phyloP scores from a whole-genome alignment of 208 protist species.

The Zelonia costaricensis region DNA sequence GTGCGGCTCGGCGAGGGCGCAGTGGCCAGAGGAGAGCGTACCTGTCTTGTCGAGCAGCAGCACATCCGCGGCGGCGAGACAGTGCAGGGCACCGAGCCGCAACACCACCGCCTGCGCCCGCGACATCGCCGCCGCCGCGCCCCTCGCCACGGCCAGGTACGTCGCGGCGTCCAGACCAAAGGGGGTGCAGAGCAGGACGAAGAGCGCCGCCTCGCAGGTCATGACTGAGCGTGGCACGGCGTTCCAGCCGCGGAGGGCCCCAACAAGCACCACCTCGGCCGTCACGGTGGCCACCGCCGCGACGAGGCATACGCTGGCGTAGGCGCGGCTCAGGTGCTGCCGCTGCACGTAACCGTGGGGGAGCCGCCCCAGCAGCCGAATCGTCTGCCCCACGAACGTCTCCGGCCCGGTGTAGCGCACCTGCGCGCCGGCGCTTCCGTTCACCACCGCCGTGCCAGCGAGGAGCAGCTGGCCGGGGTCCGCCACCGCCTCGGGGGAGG shows the following conservation, averaged over 20 bases:
- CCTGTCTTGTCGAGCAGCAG: constrained; percentile 93
- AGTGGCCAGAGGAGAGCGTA: constrained; percentile 89
- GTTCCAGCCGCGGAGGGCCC: neutral
- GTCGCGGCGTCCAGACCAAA: constrained; percentile 47
- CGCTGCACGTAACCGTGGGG: constrained; percentile 5
- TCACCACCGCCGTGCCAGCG: constrained; percentile 72
- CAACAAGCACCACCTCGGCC: constrained; percentile 9
- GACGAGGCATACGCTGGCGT: neutral
- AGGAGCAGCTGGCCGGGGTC: constrained; percentile 74
- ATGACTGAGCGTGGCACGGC: constrained; percentile 6
- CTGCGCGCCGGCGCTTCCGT: constrained; percentile 43
- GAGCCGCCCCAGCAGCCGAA: constrained; percentile 56
- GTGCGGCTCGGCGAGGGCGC: constrained; percentile 49
- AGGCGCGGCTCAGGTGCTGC: constrained; percentile 6
- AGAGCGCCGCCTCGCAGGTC: constrained; percentile 30
- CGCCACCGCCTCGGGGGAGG: constrained; percentile 72
- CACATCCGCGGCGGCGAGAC: constrained; percentile 44
- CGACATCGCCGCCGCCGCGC: constrained; percentile 68
- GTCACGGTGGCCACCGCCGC: constrained; percentile 3
- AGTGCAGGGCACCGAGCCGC: constrained; percentile 80
- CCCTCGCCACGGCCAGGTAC: constrained; percentile 60
- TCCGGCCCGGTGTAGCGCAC: constrained; percentile 79
- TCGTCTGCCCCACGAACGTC: constrained; percentile 89
- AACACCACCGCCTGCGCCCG: constrained; percentile 85
- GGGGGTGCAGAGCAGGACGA: constrained; percentile 34